Evolutionary conservation across 495 filamentous ascomycete genomes (phyloP).

Genomic region (Neurospora pannonica): DNA sequence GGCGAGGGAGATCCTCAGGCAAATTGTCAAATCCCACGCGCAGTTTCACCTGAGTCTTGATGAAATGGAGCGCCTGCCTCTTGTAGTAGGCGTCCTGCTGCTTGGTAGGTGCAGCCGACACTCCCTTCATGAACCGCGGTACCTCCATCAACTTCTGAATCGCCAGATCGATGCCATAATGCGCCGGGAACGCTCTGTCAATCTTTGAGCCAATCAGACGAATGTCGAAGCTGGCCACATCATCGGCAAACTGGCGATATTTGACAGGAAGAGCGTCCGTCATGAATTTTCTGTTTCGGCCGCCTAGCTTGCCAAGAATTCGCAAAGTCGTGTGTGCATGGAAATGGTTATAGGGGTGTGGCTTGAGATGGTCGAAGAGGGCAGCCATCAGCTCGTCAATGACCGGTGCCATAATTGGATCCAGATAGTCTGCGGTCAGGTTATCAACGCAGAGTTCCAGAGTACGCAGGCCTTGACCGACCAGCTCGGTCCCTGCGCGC

Average conservation of each 20-base stretch:
- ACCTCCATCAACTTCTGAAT: conserved; percentile 75
- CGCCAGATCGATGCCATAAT: conserved; percentile 78
- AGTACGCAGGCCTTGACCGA: conserved; percentile 87
- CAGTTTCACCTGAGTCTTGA: conserved; percentile 80
- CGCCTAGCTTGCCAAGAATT: conserved; percentile 96
- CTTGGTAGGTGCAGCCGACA: conserved; percentile 29
- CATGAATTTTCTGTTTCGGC: conserved; percentile 89
- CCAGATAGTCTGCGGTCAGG: conserved; percentile 91
- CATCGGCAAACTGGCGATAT: conserved; percentile 79
- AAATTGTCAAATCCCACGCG: conserved; percentile 79
- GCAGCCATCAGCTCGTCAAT: conserved; percentile 98
- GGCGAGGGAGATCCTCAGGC: conserved; percentile 76
- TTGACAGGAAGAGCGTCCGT: conserved; percentile 73
- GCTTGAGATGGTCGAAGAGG: conserved; percentile 86
- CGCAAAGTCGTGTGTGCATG: conserved; percentile 96
- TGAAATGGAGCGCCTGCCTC: conserved; percentile 77
- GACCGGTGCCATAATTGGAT: conserved; percentile 98
- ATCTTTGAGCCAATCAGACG: conserved; percentile 78
- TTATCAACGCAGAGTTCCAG: conserved; percentile 97
- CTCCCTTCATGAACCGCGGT: conserved; percentile 45
- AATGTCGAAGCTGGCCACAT: conserved; percentile 75
- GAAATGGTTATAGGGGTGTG: conserved; percentile 89
- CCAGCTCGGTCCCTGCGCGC: conserved; percentile 81
- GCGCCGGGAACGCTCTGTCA: conserved; percentile 77
- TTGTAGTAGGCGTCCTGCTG: conserved; percentile 82